Evolutionary conservation across 2,329 filamentous ascomycete species (phyloP).

Genomic region (Diaporthe vexans): DNA sequence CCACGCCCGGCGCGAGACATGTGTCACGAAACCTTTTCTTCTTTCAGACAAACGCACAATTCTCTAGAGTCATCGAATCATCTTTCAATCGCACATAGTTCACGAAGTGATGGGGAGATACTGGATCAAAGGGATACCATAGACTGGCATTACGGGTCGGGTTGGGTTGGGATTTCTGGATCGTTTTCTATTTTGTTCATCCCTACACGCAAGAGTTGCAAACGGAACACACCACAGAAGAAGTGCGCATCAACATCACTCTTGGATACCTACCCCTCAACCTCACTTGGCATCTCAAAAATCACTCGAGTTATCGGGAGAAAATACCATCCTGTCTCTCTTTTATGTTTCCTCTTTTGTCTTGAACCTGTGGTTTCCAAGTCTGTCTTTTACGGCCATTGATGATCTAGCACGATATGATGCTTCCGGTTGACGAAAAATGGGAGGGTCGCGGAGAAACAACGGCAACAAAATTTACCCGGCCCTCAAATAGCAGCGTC

Average conservation of each 20-base stretch:
- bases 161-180: conserved; percentile 6
- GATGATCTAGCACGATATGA: conserved; percentile 38
- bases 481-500: conserved; percentile 29
- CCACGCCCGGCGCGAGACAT: neutral
- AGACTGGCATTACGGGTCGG: conserved; percentile 30
- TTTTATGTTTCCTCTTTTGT: neutral
- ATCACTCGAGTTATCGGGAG: neutral
- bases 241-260: neutral
- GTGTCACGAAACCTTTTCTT: conserved; percentile 5
- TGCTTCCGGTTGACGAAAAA: conserved; percentile 37
- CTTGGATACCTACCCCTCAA: conserved; percentile 11
- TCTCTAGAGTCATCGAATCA: conserved; percentile 31
- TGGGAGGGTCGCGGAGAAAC: neutral
- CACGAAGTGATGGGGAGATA: conserved; percentile 30
- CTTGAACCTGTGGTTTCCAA: neutral
- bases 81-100: conserved; percentile 33
- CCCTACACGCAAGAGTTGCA: conserved; percentile 21
- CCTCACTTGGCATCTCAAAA: neutral
- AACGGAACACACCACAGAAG: neutral
- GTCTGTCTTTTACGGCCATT: conserved; percentile 36
- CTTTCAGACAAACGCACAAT: conserved; percentile 6
- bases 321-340: neutral
- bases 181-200: conserved; percentile 8
- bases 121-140: conserved; percentile 30
- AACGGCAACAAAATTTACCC: neutral